Percentiles rank a stretch among this genome's conserved stretches.
These are phyloP conservation scores for Aurifilum marmelostoma DNA, from an alignment of 2,329 filamentous ascomycete species.

Conservation along the genomic window DNA sequence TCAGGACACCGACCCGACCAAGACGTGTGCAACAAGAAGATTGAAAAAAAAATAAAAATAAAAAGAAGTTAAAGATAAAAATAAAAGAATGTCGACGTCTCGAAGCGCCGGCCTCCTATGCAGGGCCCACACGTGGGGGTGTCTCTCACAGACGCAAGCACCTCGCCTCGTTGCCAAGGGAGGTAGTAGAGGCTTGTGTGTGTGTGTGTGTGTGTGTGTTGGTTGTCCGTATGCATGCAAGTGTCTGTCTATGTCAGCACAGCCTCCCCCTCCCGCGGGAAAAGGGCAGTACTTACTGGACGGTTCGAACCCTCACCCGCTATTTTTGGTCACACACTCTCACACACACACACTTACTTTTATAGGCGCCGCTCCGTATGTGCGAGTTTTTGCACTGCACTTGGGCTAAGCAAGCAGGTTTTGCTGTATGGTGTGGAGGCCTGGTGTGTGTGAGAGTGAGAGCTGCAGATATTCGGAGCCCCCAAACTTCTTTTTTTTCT, in stretches of 20 bases:
- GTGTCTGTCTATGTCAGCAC: conserved; percentile 7
- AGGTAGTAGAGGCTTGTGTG: neutral
- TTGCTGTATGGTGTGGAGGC: too few species aligned
- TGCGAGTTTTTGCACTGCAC: neutral
- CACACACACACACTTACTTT: neutral
- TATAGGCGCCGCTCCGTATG: neutral
- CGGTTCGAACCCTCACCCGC: neutral
- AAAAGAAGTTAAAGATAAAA: neutral
- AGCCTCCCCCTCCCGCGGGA: conserved; percentile 21
- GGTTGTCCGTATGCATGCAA: too few species aligned
- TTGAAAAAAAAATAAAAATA: neutral
- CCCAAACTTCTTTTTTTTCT: neutral
- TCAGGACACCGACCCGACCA: neutral
- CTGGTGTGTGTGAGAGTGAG: neutral
- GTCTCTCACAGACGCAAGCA: neutral
- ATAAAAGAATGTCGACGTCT: neutral
- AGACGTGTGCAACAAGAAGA: neutral
- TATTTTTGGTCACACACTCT: neutral
- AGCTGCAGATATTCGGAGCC: conserved; percentile 1
- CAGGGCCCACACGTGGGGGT: conserved; percentile 2
- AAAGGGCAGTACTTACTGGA: too few species aligned
- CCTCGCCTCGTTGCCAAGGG: neutral
- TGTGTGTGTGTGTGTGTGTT: neutral
- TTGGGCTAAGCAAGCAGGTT: neutral
- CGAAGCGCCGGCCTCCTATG: neutral